These are phyloP conservation scores for Boletus eberwhitei DNA, from an alignment of 768 basidiomycete genomes.

Conservation along the genomic window DNA sequence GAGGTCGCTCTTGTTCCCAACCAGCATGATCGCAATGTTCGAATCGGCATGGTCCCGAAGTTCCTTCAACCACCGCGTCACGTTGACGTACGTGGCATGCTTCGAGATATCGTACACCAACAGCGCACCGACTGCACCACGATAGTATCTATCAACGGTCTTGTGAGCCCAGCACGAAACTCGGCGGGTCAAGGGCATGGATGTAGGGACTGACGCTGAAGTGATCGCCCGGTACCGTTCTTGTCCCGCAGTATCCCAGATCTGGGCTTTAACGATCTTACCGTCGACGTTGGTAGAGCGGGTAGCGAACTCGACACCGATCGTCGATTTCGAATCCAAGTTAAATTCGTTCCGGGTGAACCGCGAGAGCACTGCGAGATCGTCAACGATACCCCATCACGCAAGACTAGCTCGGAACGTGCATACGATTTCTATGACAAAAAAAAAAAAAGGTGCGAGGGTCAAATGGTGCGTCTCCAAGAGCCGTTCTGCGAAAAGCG, in stretches of 20 bases:
- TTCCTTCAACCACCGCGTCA: slow-evolving; percentile 96
- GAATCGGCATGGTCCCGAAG: slow-evolving; percentile 92
- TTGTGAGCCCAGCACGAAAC: background rate
- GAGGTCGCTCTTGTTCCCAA: slow-evolving; percentile 99
- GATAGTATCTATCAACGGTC: slow-evolving; percentile 72
- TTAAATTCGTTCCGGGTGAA: slow-evolving; percentile 99
- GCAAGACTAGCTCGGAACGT: background rate
- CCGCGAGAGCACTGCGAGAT: slow-evolving; percentile 84
- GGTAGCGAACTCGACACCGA: slow-evolving; percentile 98
- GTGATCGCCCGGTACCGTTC: slow-evolving; percentile 98
- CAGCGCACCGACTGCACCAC: slow-evolving; percentile 91
- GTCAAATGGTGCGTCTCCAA: background rate
- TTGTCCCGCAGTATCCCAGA: slow-evolving; percentile 99
- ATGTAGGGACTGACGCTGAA: slow-evolving; percentile 63
- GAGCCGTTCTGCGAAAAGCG: slow-evolving; percentile 7
- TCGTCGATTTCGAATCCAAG: slow-evolving; percentile 97
- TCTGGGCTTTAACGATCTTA: slow-evolving; percentile 97
- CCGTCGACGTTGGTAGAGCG: slow-evolving; percentile 93
- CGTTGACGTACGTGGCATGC: slow-evolving; percentile 91
- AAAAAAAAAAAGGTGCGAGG: background rate
- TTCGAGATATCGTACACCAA: slow-evolving; percentile 94
- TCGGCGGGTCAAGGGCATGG: background rate
- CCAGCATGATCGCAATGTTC: slow-evolving; percentile 93
- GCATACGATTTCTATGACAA: slow-evolving; percentile 34
- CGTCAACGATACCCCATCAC: slow-evolving; percentile 2